Base-by-base conservation (phyloP, 208 protist genomes). In the Vickermania spadyakhi region DNA sequence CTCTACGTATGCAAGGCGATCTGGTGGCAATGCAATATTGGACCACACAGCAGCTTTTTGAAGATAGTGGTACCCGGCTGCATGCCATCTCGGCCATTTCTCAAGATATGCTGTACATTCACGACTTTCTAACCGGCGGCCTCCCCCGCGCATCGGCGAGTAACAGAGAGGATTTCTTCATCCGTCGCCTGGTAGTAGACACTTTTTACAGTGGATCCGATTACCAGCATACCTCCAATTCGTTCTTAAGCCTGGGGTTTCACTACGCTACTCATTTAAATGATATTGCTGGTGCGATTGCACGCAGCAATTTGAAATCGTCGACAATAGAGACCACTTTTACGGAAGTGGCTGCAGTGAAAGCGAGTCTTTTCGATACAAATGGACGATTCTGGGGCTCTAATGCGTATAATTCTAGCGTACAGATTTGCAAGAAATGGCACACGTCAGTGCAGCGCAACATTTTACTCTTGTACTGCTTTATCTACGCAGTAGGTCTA, bases 21-120 rank as follows among this genome's bases (percentile, higher is more conserved):
- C 27, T 68, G 23, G 27, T 68, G 4, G 11, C 56, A 27, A n/a
- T 68, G 31, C 63, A 68, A 30, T 56, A 56, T 21, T 68, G 13
- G 13, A 56, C 11, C 23, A 63, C 3, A 2, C 29, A 14, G 7
- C 14, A 18, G n/a, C 13, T n/a, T 3, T 67, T 45, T 26, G 3
- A 18, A 3, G 55, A 7, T 4, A 49, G 25, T 11, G 55, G 41
- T 7, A 11, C 29, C 23, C 51, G 55, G 3, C 52, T 62, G 31
- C 29, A 54, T 55, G 22, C 14, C 36, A 49, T 67, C 5, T 13
- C 3, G 11, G 4, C 55, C 3, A 30, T 62, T 3, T 13, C 36
- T 5, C 5, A 21, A 31, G 62, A 67, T 31, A 55, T 67, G 29
- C 62, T 55, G 29, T 28, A 52, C 28, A 50, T 67, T 5, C 62